phyloP scores from a whole-genome alignment of 177 flowering plant species.

The Tripterygium wilfordii region DNA sequence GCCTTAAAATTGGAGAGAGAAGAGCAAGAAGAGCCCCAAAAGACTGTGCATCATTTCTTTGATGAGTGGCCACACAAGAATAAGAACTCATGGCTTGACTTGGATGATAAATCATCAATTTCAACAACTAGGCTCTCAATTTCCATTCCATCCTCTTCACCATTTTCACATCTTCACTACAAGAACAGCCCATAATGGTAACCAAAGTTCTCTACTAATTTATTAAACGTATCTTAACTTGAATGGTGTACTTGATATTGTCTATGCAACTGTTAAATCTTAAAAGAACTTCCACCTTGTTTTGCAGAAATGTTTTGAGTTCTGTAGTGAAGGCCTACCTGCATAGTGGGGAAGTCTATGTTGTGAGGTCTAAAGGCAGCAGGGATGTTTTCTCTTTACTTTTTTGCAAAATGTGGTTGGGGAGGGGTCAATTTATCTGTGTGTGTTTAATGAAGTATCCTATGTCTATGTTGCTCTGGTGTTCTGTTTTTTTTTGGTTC shows the following conservation, averaged over 20 bases:
- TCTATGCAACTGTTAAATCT: background rate
- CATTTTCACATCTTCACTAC: conserved; percentile 45
- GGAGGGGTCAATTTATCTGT: background rate
- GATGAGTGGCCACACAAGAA: conserved; percentile 63
- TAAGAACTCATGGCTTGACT: conserved; percentile 36
- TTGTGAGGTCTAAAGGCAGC: no score
- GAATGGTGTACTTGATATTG: background rate
- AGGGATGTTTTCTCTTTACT: background rate
- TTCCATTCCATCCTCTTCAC: conserved; percentile 52
- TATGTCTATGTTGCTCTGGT: conserved; percentile 5
- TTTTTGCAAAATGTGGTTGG: conserved; percentile 3
- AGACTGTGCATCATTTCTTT: conserved; percentile 58
- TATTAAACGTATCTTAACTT: background rate
- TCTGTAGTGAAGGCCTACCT: conserved; percentile 8
- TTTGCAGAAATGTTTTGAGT: no score
- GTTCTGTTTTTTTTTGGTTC: background rate
- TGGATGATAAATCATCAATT: conserved; percentile 40
- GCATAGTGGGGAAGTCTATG: background rate
- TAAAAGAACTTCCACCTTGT: no score
- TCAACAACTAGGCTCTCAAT: conserved; percentile 71
- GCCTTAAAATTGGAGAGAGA: conserved; percentile 18
- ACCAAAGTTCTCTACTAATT: background rate
- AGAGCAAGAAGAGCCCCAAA: conserved; percentile 35
- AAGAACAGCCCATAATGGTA: conserved; percentile 38
- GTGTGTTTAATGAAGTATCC: conserved; percentile 12